Percentiles rank a stretch among this genome's conserved stretches.
These are phyloP conservation scores for Saccharomycopsis guyanensis DNA, from an alignment of 805 yeast genomes.

Conservation along the genomic window DNA sequence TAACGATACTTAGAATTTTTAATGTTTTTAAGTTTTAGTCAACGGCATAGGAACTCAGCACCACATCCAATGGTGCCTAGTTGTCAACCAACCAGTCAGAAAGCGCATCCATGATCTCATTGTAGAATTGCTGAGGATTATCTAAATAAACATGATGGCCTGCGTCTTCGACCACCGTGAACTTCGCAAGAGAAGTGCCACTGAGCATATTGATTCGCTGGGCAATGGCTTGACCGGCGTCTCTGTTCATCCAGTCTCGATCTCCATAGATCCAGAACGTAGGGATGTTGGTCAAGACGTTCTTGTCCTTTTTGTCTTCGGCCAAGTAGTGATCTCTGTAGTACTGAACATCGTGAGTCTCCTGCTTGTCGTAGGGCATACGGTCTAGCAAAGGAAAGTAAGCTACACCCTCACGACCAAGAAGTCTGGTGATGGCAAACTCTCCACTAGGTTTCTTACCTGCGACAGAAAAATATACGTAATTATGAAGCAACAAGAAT, in stretches of 20 bases:
- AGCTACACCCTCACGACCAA: conserved; percentile 53
- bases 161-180: conserved; percentile 42
- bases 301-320: conserved; percentile 53
- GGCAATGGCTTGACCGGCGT: conserved; percentile 45
- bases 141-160: conserved; percentile 82
- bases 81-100: background rate
- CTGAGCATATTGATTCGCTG: conserved; percentile 28
- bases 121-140: conserved; percentile 47
- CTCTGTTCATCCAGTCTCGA: conserved; percentile 62
- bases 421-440: conserved; percentile 49
- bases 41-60: no score
- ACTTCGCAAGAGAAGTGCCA: conserved; percentile 35
- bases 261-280: conserved; percentile 62
- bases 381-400: conserved; percentile 51
- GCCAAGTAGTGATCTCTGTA: conserved; percentile 66
- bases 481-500: conserved; percentile 41
- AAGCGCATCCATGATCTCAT: conserved; percentile 15
- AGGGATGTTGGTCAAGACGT: conserved; percentile 37
- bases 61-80: no score
- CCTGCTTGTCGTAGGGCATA: conserved; percentile 31
- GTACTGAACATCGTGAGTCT: conserved; percentile 36
- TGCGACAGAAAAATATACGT: conserved; percentile 43
- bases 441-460: conserved; percentile 57
- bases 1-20: no score
- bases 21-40: no score